Conservation (phyloP, 148 eudicot species). For the Tetragonia tetragonoides region DNA sequence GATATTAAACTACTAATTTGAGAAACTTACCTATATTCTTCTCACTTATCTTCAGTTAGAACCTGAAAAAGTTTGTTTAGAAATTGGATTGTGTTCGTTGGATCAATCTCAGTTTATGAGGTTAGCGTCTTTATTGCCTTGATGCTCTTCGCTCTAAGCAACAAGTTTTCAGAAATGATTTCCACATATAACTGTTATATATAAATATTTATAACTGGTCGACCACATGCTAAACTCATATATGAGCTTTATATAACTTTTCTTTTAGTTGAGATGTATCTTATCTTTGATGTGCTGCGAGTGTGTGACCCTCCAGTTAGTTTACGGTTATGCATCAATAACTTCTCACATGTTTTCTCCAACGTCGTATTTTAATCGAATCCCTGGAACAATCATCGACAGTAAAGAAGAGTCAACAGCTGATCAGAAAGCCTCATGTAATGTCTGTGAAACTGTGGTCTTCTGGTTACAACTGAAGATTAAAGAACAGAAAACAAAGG, state of each 20-base stretch:
- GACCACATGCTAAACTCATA: too few species aligned
- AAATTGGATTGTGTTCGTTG: conserved; percentile 28
- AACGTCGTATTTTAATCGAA: background rate
- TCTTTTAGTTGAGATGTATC: too few species aligned
- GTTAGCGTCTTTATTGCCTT: conserved; percentile 14
- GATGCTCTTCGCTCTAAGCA: background rate
- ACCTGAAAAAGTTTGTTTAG: conserved; percentile 28
- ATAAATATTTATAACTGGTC: too few species aligned
- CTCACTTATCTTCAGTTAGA: conserved; percentile 26
- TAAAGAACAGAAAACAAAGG: conserved; percentile 26
- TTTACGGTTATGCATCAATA: too few species aligned
- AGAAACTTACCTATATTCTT: background rate
- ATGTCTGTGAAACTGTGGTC: conserved; percentile 39
- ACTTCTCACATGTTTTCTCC: too few species aligned
- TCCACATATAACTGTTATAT: too few species aligned
- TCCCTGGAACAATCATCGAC: conserved; percentile 6
- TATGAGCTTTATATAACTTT: too few species aligned
- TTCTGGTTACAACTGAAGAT: conserved; percentile 35
- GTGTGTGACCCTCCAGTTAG: too few species aligned
- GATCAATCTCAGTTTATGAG: conserved; percentile 15
- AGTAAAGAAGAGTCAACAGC: conserved; percentile 7
- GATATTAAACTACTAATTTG: background rate
- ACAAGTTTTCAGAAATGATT: too few species aligned
- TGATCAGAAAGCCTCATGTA: conserved; percentile 23
- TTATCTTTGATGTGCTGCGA: too few species aligned